A percentile compares a stretch with the other conserved stretches of the same genome.
Conservation (phyloP, 2,329 filamentous ascomycete genomes). For the Didymella glomerata region DNA sequence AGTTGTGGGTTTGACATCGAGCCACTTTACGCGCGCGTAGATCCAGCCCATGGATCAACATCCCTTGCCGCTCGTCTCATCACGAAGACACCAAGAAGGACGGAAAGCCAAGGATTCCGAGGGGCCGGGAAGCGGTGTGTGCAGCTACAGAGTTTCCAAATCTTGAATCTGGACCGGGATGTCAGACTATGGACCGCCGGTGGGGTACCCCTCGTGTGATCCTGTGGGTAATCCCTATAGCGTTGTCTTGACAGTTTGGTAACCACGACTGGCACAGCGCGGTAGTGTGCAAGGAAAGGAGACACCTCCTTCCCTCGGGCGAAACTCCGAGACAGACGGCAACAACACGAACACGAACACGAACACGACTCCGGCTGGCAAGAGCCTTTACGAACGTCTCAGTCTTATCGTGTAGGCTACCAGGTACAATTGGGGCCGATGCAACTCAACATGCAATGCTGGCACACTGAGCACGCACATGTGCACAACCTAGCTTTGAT, state of each 20-base stretch:
- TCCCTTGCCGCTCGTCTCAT: neutral
- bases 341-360: neutral
- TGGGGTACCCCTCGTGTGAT: neutral
- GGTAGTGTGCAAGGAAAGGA: neutral
- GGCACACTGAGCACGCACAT: neutral
- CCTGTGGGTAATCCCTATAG: neutral
- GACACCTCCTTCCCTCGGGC: neutral
- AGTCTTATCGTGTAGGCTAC: neutral
- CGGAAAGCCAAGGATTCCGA: neutral
- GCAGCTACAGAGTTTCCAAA: neutral
- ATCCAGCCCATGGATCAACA: slow-evolving; percentile 11
- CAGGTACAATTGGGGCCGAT: neutral
- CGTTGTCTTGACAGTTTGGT: neutral
- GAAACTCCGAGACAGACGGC: slow-evolving; percentile 1
- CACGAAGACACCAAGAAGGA: neutral
- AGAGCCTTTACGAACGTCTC: neutral
- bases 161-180: neutral
- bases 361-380: neutral
- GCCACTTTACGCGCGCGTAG: neutral
- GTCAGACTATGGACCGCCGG: neutral
- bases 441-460: neutral
- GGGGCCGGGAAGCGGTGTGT: slow-evolving; percentile 6
- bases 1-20: neutral
- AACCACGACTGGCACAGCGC: neutral
- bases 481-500: neutral